These are phyloP conservation scores for Sugiyamaella marilandica DNA, from an alignment of 805 yeast genomes.

Conservation along the genomic window DNA sequence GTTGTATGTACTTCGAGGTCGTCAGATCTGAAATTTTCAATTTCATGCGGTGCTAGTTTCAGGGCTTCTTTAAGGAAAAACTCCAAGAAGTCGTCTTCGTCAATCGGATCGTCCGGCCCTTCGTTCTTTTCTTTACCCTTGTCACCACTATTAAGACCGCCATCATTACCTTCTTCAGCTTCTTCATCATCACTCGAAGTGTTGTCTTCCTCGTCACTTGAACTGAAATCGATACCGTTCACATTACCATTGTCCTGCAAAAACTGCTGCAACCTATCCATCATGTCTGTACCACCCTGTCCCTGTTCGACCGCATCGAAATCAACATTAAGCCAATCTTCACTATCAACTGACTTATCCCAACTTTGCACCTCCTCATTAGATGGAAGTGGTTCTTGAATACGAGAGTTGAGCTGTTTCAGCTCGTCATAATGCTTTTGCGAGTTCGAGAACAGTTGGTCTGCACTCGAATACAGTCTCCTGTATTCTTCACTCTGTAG, in stretches of 20 bases:
- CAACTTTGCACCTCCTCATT: constrained; percentile 19
- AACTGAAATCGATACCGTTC: background rate
- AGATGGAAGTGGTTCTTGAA: background rate
- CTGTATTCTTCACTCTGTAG: constrained; percentile 15
- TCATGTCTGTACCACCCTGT: constrained; percentile 8
- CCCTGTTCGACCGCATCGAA: constrained; percentile 11
- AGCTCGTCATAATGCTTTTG: background rate
- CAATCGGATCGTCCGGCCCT: constrained; percentile 35
- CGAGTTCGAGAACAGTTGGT: background rate
- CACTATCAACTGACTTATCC: constrained; percentile 15
- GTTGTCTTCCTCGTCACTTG: constrained; percentile 13
- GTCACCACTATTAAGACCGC: constrained; percentile 18
- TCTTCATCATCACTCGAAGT: constrained; percentile 21
- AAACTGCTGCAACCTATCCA: constrained; percentile 12
- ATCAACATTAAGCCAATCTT: constrained; percentile 7
- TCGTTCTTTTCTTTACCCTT: constrained; percentile 19
- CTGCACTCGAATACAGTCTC: constrained; percentile 14
- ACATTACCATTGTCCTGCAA: constrained; percentile 6
- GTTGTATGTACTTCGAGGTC: background rate
- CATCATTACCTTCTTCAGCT: constrained; percentile 20
- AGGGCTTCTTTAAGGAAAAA: constrained; percentile 54
- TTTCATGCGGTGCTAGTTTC: constrained; percentile 35
- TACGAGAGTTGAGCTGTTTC: background rate
- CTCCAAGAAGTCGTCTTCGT: constrained; percentile 69
- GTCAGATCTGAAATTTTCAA: constrained; percentile 5